These are phyloP conservation scores for Yamadazyma siamensis DNA, from an alignment of 1,139 yeast species.

Conservation along the genomic window DNA sequence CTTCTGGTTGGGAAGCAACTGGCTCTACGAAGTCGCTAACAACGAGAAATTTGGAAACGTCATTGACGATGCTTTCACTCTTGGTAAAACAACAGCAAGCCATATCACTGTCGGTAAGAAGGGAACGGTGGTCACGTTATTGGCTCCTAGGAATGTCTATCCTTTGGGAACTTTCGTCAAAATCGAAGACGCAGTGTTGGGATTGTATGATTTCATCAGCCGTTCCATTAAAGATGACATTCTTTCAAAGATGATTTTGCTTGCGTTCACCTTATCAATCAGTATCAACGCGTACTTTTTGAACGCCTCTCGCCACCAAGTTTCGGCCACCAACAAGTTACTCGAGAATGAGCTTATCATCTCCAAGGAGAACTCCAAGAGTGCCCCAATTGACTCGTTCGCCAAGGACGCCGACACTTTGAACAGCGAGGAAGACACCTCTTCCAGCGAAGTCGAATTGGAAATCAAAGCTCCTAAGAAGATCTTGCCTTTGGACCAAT, in stretches of 20 bases:
- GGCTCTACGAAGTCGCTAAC: conserved; percentile 52
- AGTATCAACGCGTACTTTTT: conserved; percentile 81
- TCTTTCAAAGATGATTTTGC: conserved; percentile 72
- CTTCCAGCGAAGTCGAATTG: conserved; percentile 16
- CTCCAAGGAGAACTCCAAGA: conserved; percentile 16
- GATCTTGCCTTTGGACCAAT: conserved; percentile 53
- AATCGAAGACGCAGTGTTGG: conserved; percentile 60
- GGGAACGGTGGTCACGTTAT: conserved; percentile 64
- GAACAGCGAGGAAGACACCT: conserved; percentile 12
- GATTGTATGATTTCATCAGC: conserved; percentile 56
- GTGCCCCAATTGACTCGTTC: conserved; percentile 3
- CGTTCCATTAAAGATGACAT: conserved; percentile 78
- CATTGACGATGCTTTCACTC: conserved; percentile 10
- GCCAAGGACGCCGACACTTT: conserved; percentile 6
- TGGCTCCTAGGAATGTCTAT: conserved; percentile 65
- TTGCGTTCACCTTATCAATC: conserved; percentile 72
- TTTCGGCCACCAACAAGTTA: conserved; percentile 40
- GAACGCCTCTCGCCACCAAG: conserved; percentile 67
- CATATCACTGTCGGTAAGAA: conserved; percentile 39
- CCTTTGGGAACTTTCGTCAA: conserved; percentile 64
- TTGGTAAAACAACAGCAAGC: conserved; percentile 40
- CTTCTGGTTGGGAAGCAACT: conserved; percentile 70
- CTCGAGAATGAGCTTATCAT: conserved; percentile 37
- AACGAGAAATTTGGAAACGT: conserved; percentile 9
- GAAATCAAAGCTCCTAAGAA: conserved; percentile 23